Base-by-base conservation (phyloP, 2,329 filamentous ascomycete genomes). In the Cordyceps farinosa region DNA sequence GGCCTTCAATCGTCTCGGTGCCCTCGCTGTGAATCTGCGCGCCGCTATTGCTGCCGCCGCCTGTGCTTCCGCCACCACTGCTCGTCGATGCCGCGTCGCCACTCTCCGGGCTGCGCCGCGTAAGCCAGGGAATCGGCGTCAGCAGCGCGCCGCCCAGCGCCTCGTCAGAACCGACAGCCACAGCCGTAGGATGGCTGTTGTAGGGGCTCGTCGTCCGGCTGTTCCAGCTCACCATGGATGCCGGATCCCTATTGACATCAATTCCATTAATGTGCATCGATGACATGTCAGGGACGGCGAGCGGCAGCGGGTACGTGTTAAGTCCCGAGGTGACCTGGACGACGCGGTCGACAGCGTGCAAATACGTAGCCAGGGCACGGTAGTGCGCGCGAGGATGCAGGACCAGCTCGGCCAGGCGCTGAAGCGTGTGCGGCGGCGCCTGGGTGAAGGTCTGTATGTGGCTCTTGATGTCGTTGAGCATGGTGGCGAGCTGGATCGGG, bases 71-170 rank as follows among this genome's bases (percentile, higher is more conserved):
- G 36, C 64, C 55, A 40, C 27, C 64, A 15, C 53, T 63, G 15
- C 45, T 63, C 11, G 61, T 42, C 9, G 53, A 57, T 6, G 63
- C 70, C 15, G 69, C 70, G 7, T 68, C 68, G 57, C 56, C 69
- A 62, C 68, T 72, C 61, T 74, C 72, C 5, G 73, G 71, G 36
- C 73, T 74, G 44, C 68, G 72, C 47, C 78, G 76, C 32, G 77
- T 81, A 57, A 98, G 79, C 95, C 95, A 99, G 0, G 93, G 91
- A 63, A 99, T 98, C 0, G 94, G 95, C 1, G 94, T 98, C 56
- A 99, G 81, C 22, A 97, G 81, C 0, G 95, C 95, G 7, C 95
- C 95, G 29, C 94, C 94, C 1, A 98, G 80, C 13, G 89, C 90
- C 73, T 97, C 94, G 70, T 98, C 94, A 55, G 90, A 92, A 2